Conservation (phyloP, 2,329 filamentous ascomycete genomes). For the Botrytis medusae region DNA sequence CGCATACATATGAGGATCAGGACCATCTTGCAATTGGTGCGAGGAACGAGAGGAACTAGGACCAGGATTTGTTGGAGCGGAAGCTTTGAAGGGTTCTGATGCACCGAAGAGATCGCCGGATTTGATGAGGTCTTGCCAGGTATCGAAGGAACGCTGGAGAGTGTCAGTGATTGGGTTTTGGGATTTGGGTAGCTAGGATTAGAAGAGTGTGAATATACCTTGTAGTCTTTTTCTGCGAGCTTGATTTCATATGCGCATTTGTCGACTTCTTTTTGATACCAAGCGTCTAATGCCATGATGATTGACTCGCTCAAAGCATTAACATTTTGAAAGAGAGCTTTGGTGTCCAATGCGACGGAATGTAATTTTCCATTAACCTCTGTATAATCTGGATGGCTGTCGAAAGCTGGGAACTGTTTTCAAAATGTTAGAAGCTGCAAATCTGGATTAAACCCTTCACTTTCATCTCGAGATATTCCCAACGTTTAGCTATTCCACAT, state of each 20-base stretch:
- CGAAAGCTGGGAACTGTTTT: conserved; percentile 22
- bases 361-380: conserved; percentile 23
- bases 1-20: conserved; percentile 15
- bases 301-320: conserved; percentile 21
- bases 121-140: conserved; percentile 23
- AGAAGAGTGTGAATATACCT: not conserved
- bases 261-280: conserved; percentile 20
- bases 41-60: conserved; percentile 10
- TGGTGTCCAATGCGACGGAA: conserved; percentile 14
- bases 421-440: not conserved
- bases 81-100: conserved; percentile 18
- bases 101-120: conserved; percentile 19
- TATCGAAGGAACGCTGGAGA: conserved; percentile 16
- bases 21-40: conserved; percentile 12
- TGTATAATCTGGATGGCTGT: conserved; percentile 23
- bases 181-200: not conserved
- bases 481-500: not conserved
- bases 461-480: not conserved
- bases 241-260: conserved; percentile 22
- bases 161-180: not conserved
- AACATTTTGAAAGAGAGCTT: conserved; percentile 22
- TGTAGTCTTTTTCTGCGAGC: conserved; percentile 21
- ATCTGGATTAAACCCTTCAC: not conserved
- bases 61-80: not conserved
- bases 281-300: conserved; percentile 18